Percentiles rank a stretch among this genome's conserved stretches.
Evolutionary conservation across 2,329 filamentous ascomycete genomes (phyloP).

Genomic region (Corniculantispora saksenae): DNA sequence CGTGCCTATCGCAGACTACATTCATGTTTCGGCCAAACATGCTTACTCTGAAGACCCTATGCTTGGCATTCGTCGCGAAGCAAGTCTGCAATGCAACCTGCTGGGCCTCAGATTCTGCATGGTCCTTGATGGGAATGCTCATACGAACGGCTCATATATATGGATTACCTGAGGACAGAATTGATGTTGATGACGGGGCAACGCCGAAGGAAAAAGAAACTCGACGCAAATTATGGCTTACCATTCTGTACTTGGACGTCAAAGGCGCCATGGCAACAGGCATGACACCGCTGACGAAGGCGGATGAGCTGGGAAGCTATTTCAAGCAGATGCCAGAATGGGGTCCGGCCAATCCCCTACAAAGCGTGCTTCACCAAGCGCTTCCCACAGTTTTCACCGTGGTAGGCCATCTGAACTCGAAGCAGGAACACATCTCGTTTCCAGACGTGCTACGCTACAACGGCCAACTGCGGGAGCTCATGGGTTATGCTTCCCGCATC

Average conservation of each 20-base stretch:
- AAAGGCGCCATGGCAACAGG: constrained; percentile 38
- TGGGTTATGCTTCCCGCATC: constrained; percentile 32
- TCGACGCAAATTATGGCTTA: constrained; percentile 36
- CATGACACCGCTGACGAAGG: constrained; percentile 36
- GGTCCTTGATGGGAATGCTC: constrained; percentile 37
- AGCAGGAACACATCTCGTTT: constrained; percentile 33
- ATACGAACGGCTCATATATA: constrained; percentile 37
- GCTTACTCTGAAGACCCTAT: constrained; percentile 32
- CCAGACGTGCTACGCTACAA: constrained; percentile 36
- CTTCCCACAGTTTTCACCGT: constrained; percentile 34
- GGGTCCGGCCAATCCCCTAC: constrained; percentile 31
- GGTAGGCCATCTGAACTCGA: constrained; percentile 35
- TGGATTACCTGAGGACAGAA: constrained; percentile 35
- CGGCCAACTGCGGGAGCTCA: constrained; percentile 34
- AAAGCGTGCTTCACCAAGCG: constrained; percentile 34
- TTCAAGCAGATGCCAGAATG: constrained; percentile 30
- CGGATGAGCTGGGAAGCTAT: constrained; percentile 32
- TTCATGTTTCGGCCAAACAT: constrained; percentile 40
- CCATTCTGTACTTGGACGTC: constrained; percentile 38
- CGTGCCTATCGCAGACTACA: constrained; percentile 39
- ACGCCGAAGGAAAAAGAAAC: constrained; percentile 30
- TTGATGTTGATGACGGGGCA: constrained; percentile 27
- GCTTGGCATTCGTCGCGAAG: constrained; percentile 38
- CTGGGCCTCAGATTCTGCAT: constrained; percentile 39
- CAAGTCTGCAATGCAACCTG: constrained; percentile 40